These are phyloP conservation scores for Aspergillus calidoustus DNA, from an alignment of 2,329 filamentous ascomycete species.

Conservation along the genomic window DNA sequence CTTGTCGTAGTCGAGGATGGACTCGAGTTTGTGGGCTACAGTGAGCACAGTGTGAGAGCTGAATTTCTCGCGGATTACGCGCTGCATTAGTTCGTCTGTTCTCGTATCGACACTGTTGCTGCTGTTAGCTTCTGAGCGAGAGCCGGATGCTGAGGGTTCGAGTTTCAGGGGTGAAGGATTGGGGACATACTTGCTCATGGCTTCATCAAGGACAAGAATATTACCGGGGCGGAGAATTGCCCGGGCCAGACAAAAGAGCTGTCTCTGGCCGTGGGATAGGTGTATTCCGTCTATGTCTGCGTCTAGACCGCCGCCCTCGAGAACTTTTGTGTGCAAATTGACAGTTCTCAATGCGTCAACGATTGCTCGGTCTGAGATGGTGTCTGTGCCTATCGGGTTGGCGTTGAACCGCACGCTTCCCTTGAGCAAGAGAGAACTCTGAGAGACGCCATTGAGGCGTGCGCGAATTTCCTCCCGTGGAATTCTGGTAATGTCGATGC, in stretches of 20 bases:
- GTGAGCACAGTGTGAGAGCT: conserved; percentile 62
- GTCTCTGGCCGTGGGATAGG: conserved; percentile 64
- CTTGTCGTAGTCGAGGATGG: conserved; percentile 46
- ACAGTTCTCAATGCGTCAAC: conserved; percentile 44
- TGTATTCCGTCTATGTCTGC: conserved; percentile 53
- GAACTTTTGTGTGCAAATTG: conserved; percentile 41
- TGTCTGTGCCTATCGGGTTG: conserved; percentile 39
- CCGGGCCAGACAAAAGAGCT: conserved; percentile 66
- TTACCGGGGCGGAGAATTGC: conserved; percentile 57
- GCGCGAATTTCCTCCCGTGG: conserved; percentile 46
- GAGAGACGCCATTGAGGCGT: conserved; percentile 48
- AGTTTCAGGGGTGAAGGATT: neutral
- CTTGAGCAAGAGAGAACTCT: conserved; percentile 49
- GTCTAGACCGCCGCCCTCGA: conserved; percentile 46
- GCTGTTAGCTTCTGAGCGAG: conserved; percentile 15
- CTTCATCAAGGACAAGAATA: conserved; percentile 53
- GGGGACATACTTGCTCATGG: conserved; percentile 22
- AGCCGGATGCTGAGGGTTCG: neutral
- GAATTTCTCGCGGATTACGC: conserved; percentile 60
- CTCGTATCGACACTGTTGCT: conserved; percentile 57
- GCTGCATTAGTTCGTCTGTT: conserved; percentile 63
- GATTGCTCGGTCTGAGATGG: conserved; percentile 37
- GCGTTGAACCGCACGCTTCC: conserved; percentile 47
- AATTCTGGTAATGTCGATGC: conserved; percentile 45
- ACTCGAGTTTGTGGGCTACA: conserved; percentile 61